Evolutionary conservation across 345 rosid genomes (phyloP).

Genomic region (Gossypium longicalyx): DNA sequence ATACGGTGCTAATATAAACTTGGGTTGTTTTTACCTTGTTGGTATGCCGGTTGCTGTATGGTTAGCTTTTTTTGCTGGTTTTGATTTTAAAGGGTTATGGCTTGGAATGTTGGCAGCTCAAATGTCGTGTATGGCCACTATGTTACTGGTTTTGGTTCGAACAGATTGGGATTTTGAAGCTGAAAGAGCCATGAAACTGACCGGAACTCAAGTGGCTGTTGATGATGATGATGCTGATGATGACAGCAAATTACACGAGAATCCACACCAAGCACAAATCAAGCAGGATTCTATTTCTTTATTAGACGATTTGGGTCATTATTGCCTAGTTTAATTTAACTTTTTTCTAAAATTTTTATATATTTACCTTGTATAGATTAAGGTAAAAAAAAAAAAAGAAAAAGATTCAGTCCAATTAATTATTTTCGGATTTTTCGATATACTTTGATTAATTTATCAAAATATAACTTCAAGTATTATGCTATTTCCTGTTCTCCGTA

Average conservation of each 20-base stretch:
- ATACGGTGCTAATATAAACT: conserved; percentile 65
- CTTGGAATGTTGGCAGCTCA: conserved; percentile 71
- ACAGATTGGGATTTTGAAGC: conserved; percentile 66
- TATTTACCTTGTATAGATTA: neutral
- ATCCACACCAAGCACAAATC: conserved; percentile 28
- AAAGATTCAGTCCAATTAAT: neutral
- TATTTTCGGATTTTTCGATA: neutral
- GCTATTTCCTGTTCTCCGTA: no score
- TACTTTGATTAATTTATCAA: no score
- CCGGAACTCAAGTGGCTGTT: conserved; percentile 20
- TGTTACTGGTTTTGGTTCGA: conserved; percentile 48
- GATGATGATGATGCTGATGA: conserved; percentile 22
- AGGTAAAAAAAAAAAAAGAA: no score
- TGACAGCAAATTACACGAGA: conserved; percentile 26
- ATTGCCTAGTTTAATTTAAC: conserved; percentile 18
- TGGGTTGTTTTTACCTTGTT: conserved; percentile 60
- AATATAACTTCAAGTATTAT: no score
- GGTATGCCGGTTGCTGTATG: conserved; percentile 67
- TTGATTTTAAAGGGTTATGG: conserved; percentile 67
- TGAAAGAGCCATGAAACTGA: conserved; percentile 48
- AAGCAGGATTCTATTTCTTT: conserved; percentile 34
- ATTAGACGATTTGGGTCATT: conserved; percentile 19
- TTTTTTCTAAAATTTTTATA: neutral
- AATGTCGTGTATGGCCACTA: conserved; percentile 50
- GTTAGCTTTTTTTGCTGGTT: conserved; percentile 43